Evolutionary conservation across 768 basidiomycete species (phyloP).

Genomic region (Trametes meyenii): DNA sequence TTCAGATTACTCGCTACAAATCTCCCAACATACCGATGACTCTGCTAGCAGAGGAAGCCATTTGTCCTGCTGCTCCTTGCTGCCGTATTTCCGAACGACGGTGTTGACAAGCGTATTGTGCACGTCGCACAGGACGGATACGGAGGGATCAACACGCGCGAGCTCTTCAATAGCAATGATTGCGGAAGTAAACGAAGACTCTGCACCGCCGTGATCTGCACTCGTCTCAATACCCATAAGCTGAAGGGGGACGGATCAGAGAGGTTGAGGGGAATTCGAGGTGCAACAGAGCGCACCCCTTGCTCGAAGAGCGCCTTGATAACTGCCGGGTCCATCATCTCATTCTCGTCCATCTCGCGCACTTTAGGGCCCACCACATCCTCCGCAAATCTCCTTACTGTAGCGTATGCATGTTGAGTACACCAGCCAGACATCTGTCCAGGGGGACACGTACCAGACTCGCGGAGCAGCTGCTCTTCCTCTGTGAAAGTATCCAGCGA

Average conservation of each 20-base stretch:
- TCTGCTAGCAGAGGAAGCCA: slow-evolving; percentile 86
- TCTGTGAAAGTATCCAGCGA: slow-evolving; percentile 88
- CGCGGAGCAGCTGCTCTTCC: slow-evolving; percentile 92
- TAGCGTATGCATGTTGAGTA: background rate
- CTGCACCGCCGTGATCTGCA: slow-evolving; percentile 82
- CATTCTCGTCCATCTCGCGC: slow-evolving; percentile 97
- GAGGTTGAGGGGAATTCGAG: background rate
- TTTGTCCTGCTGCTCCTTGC: slow-evolving; percentile 80
- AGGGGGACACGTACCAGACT: slow-evolving; percentile 63
- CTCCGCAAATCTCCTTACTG: slow-evolving; percentile 68
- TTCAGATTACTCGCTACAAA: background rate
- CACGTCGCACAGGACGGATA: slow-evolving; percentile 96
- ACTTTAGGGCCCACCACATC: slow-evolving; percentile 92
- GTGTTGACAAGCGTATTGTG: slow-evolving; percentile 99
- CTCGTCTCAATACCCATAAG: slow-evolving; percentile 98
- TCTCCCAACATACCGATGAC: slow-evolving; percentile 56
- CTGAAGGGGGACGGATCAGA: slow-evolving; percentile 41
- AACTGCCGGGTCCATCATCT: slow-evolving; percentile 86
- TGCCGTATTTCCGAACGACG: slow-evolving; percentile 84
- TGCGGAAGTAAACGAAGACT: slow-evolving; percentile 90
- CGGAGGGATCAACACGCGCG: slow-evolving; percentile 93
- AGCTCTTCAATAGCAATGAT: slow-evolving; percentile 98
- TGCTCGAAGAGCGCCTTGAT: slow-evolving; percentile 93
- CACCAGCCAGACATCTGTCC: too few species aligned
- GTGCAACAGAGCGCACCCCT: slow-evolving; percentile 59